Evolutionary conservation across 805 yeast genomes (phyloP).

Genomic region (Candida parachauliodes): DNA sequence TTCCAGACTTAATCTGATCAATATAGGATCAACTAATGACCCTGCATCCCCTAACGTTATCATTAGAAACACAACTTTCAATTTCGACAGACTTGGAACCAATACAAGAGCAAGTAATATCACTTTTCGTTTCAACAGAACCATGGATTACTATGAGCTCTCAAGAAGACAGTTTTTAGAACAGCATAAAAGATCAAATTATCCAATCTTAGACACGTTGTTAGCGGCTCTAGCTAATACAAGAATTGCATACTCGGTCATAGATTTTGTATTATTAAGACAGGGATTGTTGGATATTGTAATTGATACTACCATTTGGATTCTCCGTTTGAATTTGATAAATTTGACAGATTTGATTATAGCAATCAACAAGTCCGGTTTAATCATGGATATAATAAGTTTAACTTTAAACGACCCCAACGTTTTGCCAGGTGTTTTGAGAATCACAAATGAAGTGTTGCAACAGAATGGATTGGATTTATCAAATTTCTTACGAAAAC

Average conservation of each 20-base stretch:
- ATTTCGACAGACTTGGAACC: not conserved
- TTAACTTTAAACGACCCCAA: conserved; percentile 23
- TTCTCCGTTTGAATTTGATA: conserved; percentile 17
- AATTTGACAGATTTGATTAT: conserved; percentile 21
- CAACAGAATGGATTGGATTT: conserved; percentile 17
- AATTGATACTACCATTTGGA: conserved; percentile 18
- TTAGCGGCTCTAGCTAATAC: conserved; percentile 18
- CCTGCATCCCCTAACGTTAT: not conserved
- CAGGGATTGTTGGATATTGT: conserved; percentile 19
- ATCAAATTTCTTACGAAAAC: conserved; percentile 6
- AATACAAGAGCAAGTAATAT: not conserved
- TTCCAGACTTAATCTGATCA: too few species aligned
- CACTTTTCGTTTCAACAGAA: not conserved
- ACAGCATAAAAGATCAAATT: conserved; percentile 11
- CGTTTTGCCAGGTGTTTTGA: conserved; percentile 21
- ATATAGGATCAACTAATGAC: not conserved
- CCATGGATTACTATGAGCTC: too few species aligned
- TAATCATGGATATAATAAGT: conserved; percentile 18
- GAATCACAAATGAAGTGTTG: conserved; percentile 19
- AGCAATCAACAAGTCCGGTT: conserved; percentile 24
- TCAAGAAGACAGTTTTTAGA: not conserved
- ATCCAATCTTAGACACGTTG: conserved; percentile 21
- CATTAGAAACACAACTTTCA: not conserved
- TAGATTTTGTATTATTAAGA: conserved; percentile 20
- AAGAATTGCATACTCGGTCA: conserved; percentile 19